These are phyloP conservation scores for Termitomyces sp. DNA, from an alignment of 768 basidiomycete species.

Conservation along the genomic window DNA sequence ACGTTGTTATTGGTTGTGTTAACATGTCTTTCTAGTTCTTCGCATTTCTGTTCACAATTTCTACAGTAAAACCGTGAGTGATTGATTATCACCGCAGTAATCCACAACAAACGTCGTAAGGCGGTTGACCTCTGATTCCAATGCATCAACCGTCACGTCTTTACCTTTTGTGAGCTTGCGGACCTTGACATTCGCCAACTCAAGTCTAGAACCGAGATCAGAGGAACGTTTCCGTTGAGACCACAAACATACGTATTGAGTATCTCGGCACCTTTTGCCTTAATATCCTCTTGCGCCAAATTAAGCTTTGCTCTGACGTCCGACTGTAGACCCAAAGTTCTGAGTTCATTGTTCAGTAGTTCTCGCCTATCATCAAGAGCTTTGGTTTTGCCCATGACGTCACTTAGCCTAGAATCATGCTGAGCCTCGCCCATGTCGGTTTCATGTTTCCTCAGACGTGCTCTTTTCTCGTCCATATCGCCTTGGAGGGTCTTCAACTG, in stretches of 20 bases:
- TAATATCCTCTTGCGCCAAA: conserved; percentile 65
- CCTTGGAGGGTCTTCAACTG: conserved; percentile 48
- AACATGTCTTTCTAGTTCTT: conserved; percentile 38
- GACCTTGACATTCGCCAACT: conserved; percentile 55
- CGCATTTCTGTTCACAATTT: conserved; percentile 61
- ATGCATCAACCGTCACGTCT: conserved; percentile 53
- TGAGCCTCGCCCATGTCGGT: conserved; percentile 52
- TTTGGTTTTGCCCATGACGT: conserved; percentile 49
- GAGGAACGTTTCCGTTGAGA: background rate
- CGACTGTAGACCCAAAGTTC: conserved; percentile 69
- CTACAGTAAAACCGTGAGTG: conserved; percentile 30
- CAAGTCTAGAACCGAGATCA: conserved; percentile 43
- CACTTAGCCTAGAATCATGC: conserved; percentile 58
- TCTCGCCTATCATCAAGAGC: conserved; percentile 68
- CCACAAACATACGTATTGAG: conserved; percentile 54
- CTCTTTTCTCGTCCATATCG: conserved; percentile 69
- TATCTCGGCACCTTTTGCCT: conserved; percentile 60
- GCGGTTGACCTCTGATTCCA: conserved; percentile 71
- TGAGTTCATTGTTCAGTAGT: conserved; percentile 62
- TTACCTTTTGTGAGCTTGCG: conserved; percentile 53
- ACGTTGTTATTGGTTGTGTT: conserved; percentile 48
- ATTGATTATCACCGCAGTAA: background rate
- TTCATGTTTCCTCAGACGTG: conserved; percentile 55
- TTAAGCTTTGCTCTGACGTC: conserved; percentile 77
- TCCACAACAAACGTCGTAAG: conserved; percentile 45